Base-by-base conservation (phyloP, 495 filamentous ascomycete species). In the Aspergillus campestris region DNA sequence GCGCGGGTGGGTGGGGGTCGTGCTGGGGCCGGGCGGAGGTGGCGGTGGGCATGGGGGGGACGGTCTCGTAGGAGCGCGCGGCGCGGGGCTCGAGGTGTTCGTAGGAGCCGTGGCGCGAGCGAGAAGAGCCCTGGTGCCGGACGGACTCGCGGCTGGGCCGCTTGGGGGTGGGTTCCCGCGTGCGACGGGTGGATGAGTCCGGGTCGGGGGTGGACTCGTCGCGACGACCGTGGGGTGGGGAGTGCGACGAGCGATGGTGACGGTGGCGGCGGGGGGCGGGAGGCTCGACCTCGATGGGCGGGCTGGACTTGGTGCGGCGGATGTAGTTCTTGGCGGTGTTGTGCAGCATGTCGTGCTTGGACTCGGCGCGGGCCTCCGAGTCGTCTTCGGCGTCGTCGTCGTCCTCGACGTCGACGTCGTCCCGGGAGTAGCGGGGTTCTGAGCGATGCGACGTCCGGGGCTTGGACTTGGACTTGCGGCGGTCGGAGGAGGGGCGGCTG, bases 301-400 rank as follows among this genome's bases (percentile, higher is more conserved):
- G 37, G 8, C 42, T 55, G 15, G 54, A 44, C 40, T 56, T 61
- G 37, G 64, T 59, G 13, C 60, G 59, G 40, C 51, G 51, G 31
- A 75, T 73, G 38, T 75, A 70, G 30, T 72, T 57, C 29, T 52
- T 42, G 0, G 64, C 71, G 3, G 33, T 44, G 28, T 34, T 45
- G 6, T 44, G 40, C 42, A 55, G 49, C n/a, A 31, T 51, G n/a
- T 65, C 50, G 10, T 64, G 57, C 42, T 65, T 64, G 39, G 45
- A 44, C 15, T 60, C 49, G 18, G 18, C 18, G 44, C 34, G 58
- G 14, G 44, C 50, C 27, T 66, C 61, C 7, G 57, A 56, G 15
- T 24, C 18, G 18, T 24, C 18, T 1, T 24, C 18, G 18, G 1
- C 18, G 18, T 24, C 18, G 18, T 24, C 18, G 18, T 24, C 4